These are phyloP conservation scores for Coemansia sp. DNA, from an alignment of 371 early-diverging fungal species.

Conservation along the genomic window DNA sequence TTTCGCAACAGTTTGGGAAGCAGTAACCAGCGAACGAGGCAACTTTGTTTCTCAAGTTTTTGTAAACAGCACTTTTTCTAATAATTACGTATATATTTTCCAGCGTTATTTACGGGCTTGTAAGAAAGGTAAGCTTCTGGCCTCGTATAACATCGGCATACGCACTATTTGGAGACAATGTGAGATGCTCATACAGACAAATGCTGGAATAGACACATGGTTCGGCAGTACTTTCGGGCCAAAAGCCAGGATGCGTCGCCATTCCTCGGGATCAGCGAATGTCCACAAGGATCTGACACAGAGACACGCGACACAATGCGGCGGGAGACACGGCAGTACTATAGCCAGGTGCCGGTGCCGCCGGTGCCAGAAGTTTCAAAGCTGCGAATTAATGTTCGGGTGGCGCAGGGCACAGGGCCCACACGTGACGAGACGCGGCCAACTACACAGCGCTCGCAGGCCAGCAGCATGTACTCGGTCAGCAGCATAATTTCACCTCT, in stretches of 20 bases:
- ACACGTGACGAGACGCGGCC: neutral
- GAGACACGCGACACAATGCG: constrained; percentile 4
- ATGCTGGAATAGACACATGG: constrained; percentile 1
- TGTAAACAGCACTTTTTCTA: no score
- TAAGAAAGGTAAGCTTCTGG: no score
- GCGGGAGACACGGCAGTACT: constrained; percentile 8
- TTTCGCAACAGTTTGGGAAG: neutral
- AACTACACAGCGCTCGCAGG: constrained; percentile 11
- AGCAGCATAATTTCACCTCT: constrained; percentile 9
- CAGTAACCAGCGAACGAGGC: neutral
- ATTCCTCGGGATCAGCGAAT: constrained; percentile 18
- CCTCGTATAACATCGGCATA: no score
- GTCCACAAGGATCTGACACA: neutral
- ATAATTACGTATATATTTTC: no score
- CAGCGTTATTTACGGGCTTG: no score
- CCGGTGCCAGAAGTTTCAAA: constrained; percentile 5
- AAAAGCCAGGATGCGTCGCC: constrained; percentile 14
- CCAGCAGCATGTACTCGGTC: constrained; percentile 8
- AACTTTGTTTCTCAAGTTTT: no score
- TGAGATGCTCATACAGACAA: no score
- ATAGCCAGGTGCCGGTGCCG: constrained; percentile 10
- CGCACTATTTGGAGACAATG: no score
- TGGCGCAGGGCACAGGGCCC: constrained; percentile 2
- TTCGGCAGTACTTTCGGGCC: constrained; percentile 4
- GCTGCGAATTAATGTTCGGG: constrained; percentile 7